phyloP scores from a whole-genome alignment of 2,329 filamentous ascomycete genomes.

The Dactylellina cionopaga region DNA sequence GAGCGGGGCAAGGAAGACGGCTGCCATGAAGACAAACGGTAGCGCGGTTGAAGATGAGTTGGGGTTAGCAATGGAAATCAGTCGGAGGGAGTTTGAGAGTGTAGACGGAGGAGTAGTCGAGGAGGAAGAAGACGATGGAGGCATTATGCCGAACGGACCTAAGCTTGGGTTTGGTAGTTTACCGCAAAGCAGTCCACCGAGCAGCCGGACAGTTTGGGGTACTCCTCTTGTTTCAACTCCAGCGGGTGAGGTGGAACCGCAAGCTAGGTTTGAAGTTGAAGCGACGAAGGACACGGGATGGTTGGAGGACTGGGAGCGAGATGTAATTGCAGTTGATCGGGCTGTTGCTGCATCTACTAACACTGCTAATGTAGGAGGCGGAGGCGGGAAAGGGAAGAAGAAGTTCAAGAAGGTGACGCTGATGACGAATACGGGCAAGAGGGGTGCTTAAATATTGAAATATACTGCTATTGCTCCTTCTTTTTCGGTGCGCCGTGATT shows the following conservation, averaged over 20 bases:
- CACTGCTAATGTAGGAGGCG: conserved; percentile 55
- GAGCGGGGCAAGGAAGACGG: conserved; percentile 72
- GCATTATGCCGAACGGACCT: conserved; percentile 12
- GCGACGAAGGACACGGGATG: conserved; percentile 71
- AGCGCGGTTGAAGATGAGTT: conserved; percentile 23
- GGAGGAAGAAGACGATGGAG: conserved; percentile 28
- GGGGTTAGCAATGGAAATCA: conserved; percentile 57
- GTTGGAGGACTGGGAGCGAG: conserved; percentile 83
- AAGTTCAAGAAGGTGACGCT: conserved; percentile 78
- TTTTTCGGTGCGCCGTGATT: not conserved
- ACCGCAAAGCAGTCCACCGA: conserved; percentile 82
- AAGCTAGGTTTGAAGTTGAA: not conserved
- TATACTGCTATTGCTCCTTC: not conserved
- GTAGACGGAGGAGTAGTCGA: conserved; percentile 64
- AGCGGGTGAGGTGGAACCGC: conserved; percentile 67
- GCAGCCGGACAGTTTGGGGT: conserved; percentile 89
- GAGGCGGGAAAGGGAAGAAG: conserved; percentile 68
- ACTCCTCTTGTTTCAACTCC: conserved; percentile 76
- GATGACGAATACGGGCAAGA: conserved; percentile 70
- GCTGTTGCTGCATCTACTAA: conserved; percentile 61
- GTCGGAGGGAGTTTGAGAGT: conserved; percentile 62
- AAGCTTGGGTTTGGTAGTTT: conserved; percentile 73
- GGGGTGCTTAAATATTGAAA: conserved; percentile 59
- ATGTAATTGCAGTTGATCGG: conserved; percentile 72
- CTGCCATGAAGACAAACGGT: conserved; percentile 56